These are phyloP conservation scores for Citrus hindsii DNA, from an alignment of 345 rosid species.

Conservation along the genomic window DNA sequence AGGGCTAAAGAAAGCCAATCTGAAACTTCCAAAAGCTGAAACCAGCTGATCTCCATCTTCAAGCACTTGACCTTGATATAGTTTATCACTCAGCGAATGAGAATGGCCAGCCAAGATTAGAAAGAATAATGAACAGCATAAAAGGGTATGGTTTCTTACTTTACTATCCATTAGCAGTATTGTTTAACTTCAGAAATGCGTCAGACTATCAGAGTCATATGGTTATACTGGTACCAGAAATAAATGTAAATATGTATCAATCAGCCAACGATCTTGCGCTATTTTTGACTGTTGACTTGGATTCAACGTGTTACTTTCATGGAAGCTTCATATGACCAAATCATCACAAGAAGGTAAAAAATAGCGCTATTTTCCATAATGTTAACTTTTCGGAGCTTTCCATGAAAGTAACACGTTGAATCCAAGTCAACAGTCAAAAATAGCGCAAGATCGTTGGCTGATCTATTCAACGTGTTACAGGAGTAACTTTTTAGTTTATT, in stretches of 20 bases:
- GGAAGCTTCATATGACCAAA: neutral
- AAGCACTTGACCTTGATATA: neutral
- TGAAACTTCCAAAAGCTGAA: constrained; percentile 11
- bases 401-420: too few relatives aligned
- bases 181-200: neutral
- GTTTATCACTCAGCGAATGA: neutral
- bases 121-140: neutral
- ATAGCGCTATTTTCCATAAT: too few relatives aligned
- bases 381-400: too few relatives aligned
- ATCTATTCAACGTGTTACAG: too few relatives aligned
- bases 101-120: neutral
- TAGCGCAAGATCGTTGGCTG: too few relatives aligned
- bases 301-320: neutral
- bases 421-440: too few relatives aligned
- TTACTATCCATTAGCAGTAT: neutral
- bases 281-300: too few relatives aligned
- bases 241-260: too few relatives aligned
- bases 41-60: neutral
- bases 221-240: too few relatives aligned
- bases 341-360: neutral
- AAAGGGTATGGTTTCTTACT: neutral
- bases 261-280: neutral
- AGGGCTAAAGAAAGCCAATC: constrained; percentile 14
- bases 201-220: too few relatives aligned
- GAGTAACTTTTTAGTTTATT: too few relatives aligned